A percentile compares a stretch with the other conserved stretches of the same genome.
Evolutionary conservation across 169 alveolate species (phyloP).

Genomic region (Cystoisospora suis): DNA sequence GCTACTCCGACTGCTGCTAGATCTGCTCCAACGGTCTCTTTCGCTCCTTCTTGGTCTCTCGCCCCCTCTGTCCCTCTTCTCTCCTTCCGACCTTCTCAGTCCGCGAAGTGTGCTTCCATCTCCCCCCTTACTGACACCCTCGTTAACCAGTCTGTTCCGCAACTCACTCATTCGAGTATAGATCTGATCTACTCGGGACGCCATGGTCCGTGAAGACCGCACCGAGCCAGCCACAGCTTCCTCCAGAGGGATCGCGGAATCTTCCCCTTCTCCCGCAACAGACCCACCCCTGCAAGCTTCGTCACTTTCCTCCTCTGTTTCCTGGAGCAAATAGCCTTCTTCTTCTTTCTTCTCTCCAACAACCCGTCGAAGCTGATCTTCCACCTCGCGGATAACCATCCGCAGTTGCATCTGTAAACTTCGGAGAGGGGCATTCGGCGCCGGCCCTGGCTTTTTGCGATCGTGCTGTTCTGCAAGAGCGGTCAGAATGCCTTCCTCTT

Average conservation of each 20-base stretch:
- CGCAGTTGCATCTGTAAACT: slow-evolving; percentile 31
- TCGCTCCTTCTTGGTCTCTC: neutral
- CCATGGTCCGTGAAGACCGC: neutral
- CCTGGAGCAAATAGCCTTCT: slow-evolving; percentile 31
- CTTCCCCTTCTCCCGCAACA: neutral
- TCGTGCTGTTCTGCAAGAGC: neutral
- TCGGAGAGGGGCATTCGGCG: slow-evolving; percentile 20
- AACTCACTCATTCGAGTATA: neutral
- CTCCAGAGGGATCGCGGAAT: neutral
- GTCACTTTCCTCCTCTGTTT: neutral
- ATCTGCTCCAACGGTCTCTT: neutral
- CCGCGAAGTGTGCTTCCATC: too few relatives aligned
- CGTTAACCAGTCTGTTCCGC: neutral
- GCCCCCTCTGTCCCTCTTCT: neutral
- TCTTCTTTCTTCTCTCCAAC: slow-evolving; percentile 43
- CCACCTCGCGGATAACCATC: slow-evolving; percentile 7
- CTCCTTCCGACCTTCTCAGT: neutral
- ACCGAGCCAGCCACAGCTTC: neutral
- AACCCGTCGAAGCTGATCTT: slow-evolving; percentile 6
- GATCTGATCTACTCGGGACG: neutral
- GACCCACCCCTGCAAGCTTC: neutral
- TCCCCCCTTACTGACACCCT: too few relatives aligned
- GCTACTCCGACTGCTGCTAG: neutral
- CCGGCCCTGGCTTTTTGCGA: neutral
- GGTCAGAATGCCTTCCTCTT: neutral